Conservation (phyloP, 169 alveolate species). For the Plasmodium fragile region DNA sequence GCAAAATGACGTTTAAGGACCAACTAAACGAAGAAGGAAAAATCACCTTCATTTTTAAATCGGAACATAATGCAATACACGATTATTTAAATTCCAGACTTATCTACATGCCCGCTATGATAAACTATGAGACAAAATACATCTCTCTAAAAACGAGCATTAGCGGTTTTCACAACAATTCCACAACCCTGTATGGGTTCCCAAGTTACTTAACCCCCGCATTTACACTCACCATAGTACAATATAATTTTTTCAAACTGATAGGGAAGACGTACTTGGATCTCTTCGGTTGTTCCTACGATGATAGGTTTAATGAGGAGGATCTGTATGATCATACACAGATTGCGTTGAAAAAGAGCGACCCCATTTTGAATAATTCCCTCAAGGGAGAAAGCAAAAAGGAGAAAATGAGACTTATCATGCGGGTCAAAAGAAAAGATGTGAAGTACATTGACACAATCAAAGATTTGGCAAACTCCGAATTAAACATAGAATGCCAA, state of each 20-base stretch:
- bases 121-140: conserved; percentile 59
- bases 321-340: background rate
- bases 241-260: conserved; percentile 37
- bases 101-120: conserved; percentile 39
- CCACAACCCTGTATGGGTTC: conserved; percentile 42
- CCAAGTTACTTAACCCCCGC: conserved; percentile 60
- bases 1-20: conserved; percentile 14
- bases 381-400: background rate
- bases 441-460: conserved; percentile 6
- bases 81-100: conserved; percentile 49
- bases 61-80: conserved; percentile 33
- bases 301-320: background rate
- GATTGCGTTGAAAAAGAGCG: background rate
- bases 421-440: conserved; percentile 18
- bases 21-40: conserved; percentile 21
- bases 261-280: conserved; percentile 34
- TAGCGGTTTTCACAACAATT: conserved; percentile 27
- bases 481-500: conserved; percentile 49
- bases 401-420: conserved; percentile 38
- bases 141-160: conserved; percentile 35
- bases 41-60: conserved; percentile 29
- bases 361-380: background rate
- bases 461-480: conserved; percentile 8
- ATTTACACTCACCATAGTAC: conserved; percentile 44
- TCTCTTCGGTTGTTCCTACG: conserved; percentile 57